Base-by-base conservation (phyloP, 2,329 filamentous ascomycete genomes). In the Stagonosporopsis cucurbitacearum region DNA sequence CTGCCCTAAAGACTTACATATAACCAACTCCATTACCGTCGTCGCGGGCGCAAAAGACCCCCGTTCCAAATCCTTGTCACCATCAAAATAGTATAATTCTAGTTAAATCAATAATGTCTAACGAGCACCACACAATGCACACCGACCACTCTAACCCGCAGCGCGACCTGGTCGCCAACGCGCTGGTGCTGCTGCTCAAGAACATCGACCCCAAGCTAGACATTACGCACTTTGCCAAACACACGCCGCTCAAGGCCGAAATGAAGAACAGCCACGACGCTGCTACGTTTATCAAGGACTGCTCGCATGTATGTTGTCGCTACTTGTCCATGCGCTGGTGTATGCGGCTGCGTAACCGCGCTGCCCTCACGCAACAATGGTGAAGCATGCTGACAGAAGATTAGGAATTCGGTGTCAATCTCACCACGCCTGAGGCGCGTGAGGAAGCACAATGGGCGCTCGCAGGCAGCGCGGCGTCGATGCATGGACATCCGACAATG, bases 381-480 rank as follows among this genome's bases (percentile, higher is more conserved):
- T 12, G 28, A 1, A 12, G 37, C 12, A 25, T n/a, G 25, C 45
- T 49, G 36, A 40, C 15, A 32, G 1, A 11, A 4, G 2, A 2
- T 6, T 9, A 48, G 50, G 40, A 54, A 6, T 54, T 49, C 8
- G 25, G 33, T 12, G 15, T 44, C n/a, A 15, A 43, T n/a, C n/a
- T 49, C 13, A 49, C 19, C 1, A 33, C 51, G 25, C 44, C 45
- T 2, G 44, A 54, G 15, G 39, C n/a, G 7, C 11, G 39, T 12
- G 51, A 44, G 17, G 51, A 54, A 19, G 45, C 51, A n/a, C 44
- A 49, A 7, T 49, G 51, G 51, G 51, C 51, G n/a, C 51, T 54
- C 4, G 39, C 33, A 6, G 45, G 51, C 5, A 40, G 32, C 6
- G 51, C 45, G 5, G 51, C 39, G 15, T 43, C 51, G 7, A 49